These are phyloP conservation scores for Pseudonitzschia multiseries DNA, from an alignment of 108 stramenopile species.

Conservation along the genomic window DNA sequence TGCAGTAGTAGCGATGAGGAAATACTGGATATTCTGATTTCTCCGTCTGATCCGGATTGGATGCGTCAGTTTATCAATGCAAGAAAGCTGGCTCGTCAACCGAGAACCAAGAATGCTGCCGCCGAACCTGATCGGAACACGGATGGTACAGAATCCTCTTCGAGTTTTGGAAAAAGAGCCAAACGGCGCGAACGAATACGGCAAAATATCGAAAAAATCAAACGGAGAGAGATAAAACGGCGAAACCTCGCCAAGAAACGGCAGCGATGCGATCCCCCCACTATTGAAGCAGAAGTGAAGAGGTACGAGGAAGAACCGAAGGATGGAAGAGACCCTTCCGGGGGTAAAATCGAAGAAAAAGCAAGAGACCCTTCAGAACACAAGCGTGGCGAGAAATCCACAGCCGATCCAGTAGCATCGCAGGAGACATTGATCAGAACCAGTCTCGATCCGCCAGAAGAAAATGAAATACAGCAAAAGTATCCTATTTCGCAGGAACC, in stretches of 20 bases:
- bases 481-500: neutral
- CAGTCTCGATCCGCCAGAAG: neutral
- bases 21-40: neutral
- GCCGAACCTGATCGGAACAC: neutral
- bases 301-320: neutral
- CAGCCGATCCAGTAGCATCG: neutral
- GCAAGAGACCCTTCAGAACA: neutral
- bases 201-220: neutral
- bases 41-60: slow-evolving; percentile 7
- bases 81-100: neutral
- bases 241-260: neutral
- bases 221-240: neutral
- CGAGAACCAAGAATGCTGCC: neutral
- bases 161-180: neutral
- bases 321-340: neutral
- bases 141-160: neutral
- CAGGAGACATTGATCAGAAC: neutral
- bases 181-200: slow-evolving; percentile 12
- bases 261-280: neutral
- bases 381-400: neutral
- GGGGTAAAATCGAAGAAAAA: neutral
- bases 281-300: neutral
- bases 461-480: neutral
- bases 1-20: neutral
- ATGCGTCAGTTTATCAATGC: neutral